Conservation (phyloP, 768 basidiomycete species). For the Sarcodon sp. region DNA sequence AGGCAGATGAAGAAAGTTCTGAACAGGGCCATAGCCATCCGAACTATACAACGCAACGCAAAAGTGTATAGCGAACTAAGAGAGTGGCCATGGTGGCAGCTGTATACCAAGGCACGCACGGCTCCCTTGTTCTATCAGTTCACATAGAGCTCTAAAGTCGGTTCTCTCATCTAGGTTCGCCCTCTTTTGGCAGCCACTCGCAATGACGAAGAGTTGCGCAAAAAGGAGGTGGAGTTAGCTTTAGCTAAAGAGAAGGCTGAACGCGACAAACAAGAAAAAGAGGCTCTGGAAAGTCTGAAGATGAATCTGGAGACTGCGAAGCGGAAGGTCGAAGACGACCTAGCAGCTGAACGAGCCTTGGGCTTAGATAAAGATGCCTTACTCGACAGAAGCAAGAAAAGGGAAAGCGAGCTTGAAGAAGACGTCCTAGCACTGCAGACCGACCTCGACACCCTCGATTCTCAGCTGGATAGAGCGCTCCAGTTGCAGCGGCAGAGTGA, state of each 20-base stretch:
- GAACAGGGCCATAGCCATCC: constrained; percentile 81
- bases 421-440: constrained; percentile 68
- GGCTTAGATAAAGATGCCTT: constrained; percentile 74
- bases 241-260: constrained; percentile 78
- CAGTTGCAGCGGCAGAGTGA: constrained; percentile 69
- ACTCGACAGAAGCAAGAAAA: constrained; percentile 72
- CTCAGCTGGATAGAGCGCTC: constrained; percentile 73
- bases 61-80: constrained; percentile 79
- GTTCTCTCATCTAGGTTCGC: constrained; percentile 43
- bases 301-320: constrained; percentile 80
- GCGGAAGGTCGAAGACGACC: constrained; percentile 62
- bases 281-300: constrained; percentile 66
- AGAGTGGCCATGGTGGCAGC: constrained; percentile 99
- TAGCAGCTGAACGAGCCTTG: constrained; percentile 73
- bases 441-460: constrained; percentile 77
- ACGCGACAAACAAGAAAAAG: constrained; percentile 72
- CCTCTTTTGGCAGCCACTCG: constrained; percentile 88
- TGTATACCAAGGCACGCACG: constrained; percentile 71
- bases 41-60: constrained; percentile 91
- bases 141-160: not conserved
- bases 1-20: constrained; percentile 91
- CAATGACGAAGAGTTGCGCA: constrained; percentile 81
- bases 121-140: not conserved
- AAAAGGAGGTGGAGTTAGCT: constrained; percentile 75
- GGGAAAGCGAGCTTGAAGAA: constrained; percentile 79